Base-by-base conservation (phyloP, 768 basidiomycete genomes). In the Lyophyllum decastes region DNA sequence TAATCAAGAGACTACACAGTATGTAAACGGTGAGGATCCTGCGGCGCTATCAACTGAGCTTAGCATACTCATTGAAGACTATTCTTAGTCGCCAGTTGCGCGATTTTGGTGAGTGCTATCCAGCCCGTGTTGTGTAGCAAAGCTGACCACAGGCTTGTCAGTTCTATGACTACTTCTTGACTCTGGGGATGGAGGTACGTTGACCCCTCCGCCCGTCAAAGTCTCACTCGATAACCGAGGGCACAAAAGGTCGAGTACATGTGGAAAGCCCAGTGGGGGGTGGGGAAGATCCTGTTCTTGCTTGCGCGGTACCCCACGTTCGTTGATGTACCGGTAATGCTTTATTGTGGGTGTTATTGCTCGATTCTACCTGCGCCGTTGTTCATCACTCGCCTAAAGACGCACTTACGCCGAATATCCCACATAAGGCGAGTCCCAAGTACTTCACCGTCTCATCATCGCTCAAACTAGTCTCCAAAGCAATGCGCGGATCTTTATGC, bases 261-360 rank as follows among this genome's bases (percentile, higher is more conserved):
- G 21, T 72, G 70, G 70, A 55, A 63, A 19, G 48, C 66, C 4
- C 55, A 47, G 25, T 67, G 66, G 67, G 64, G 61, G 16, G n/a
- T 62, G 22, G 64, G 53, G 10, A 72, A 68, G 41, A 44, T 65
- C n/a, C 54, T 70, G 38, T 72, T 57, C 50, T 54, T 70, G 35
- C 54, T 64, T 8, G 58, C 66, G 4, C 64, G 67, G 50, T 72
- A 72, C 55, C 57, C 61, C 9, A 58, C 65, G 1, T 67, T 72
- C 38, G 38, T 68, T n/a, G 69, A 72, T 55, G 58, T 64, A 7
- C 54, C 63, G 26, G 10, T 64, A 5, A 48, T 61, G 22, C 16
- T 68, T 16, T 62, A 58, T 52, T 65, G 68, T 68, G 41, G 16
- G 67, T 61, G 16, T 41, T 11, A 24, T 44, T n/a, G 45, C 4